Percentiles rank a stretch among this genome's conserved stretches.
These are phyloP conservation scores for Diplodia intermedia DNA, from an alignment of 2,329 filamentous ascomycete species.

Conservation along the genomic window DNA sequence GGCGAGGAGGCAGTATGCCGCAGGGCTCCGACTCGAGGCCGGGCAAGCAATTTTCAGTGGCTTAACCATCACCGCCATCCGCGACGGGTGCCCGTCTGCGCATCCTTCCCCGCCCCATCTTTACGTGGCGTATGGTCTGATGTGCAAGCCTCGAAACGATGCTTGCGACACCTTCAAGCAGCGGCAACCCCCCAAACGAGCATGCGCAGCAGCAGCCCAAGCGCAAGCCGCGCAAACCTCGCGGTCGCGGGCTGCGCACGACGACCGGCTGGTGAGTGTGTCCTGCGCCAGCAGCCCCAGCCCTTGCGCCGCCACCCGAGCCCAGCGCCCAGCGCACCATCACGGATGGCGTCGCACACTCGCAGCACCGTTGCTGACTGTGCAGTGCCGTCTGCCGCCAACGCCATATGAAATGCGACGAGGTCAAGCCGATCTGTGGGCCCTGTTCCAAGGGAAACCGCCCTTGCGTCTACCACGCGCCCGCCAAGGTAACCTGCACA, in stretches of 20 bases:
- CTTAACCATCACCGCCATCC: slow-evolving; percentile 21
- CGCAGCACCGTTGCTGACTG: slow-evolving; percentile 11
- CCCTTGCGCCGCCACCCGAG: slow-evolving; percentile 12
- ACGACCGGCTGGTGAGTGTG: slow-evolving; percentile 52
- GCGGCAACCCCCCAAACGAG: slow-evolving; percentile 24
- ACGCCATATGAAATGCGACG: slow-evolving; percentile 61
- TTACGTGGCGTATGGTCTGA: slow-evolving; percentile 28
- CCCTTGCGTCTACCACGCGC: slow-evolving; percentile 49
- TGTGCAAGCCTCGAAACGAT: slow-evolving; percentile 33
- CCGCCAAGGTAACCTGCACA: slow-evolving; percentile 31
- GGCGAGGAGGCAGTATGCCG: neutral
- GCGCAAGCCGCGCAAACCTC: slow-evolving; percentile 51
- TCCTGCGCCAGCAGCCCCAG: slow-evolving; percentile 31
- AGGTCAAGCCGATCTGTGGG: slow-evolving; percentile 54
- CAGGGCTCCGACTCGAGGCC: slow-evolving; percentile 14
- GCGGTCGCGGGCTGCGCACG: slow-evolving; percentile 54
- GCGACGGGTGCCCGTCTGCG: slow-evolving; percentile 28
- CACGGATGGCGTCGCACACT: slow-evolving; percentile 6
- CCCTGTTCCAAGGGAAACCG: slow-evolving; percentile 54
- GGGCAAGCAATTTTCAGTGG: slow-evolving; percentile 28
- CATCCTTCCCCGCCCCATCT: slow-evolving; percentile 30
- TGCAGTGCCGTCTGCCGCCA: slow-evolving; percentile 54
- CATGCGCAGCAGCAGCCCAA: slow-evolving; percentile 29
- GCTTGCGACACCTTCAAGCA: slow-evolving; percentile 31
- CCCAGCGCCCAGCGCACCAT: neutral